Conservation (phyloP, 1,284 basidiomycete species). For the Hemileia vastatrix region DNA sequence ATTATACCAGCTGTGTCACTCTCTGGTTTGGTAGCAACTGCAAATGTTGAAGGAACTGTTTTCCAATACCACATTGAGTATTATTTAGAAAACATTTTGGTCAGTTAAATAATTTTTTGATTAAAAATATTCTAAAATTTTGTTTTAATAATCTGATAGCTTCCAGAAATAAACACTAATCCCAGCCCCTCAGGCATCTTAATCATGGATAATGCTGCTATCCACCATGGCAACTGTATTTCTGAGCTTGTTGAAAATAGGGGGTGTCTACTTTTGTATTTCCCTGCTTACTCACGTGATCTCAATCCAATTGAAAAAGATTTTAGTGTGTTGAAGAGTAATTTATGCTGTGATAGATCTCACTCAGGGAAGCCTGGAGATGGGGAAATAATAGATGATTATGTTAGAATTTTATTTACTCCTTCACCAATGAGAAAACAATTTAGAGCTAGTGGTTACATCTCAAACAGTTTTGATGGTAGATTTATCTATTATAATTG, state of each 20-base stretch:
- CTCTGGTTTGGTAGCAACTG: background rate
- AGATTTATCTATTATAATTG: too few relatives aligned
- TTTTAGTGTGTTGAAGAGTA: background rate
- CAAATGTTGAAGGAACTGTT: background rate
- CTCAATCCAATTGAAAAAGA: too few relatives aligned
- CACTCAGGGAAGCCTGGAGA: background rate
- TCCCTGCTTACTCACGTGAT: conserved; percentile 1
- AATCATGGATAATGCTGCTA: background rate
- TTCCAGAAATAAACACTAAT: background rate
- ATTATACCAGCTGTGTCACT: background rate
- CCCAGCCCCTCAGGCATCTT: too few relatives aligned
- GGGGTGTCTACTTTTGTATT: background rate
- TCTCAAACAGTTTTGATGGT: too few relatives aligned
- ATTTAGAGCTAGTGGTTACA: background rate
- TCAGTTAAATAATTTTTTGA: background rate
- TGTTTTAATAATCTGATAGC: too few relatives aligned
- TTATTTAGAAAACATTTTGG: background rate
- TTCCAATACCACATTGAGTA: background rate
- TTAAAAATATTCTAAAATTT: too few relatives aligned
- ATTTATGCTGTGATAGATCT: background rate
- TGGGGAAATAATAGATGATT: background rate
- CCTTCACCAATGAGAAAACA: background rate
- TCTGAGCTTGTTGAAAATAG: background rate
- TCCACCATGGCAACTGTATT: background rate
- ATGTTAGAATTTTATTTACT: background rate